Percentiles rank a stretch among this genome's conserved stretches.
Conservation (phyloP, 2,329 filamentous ascomycete genomes). For the Pyrenochaeta sp. region DNA sequence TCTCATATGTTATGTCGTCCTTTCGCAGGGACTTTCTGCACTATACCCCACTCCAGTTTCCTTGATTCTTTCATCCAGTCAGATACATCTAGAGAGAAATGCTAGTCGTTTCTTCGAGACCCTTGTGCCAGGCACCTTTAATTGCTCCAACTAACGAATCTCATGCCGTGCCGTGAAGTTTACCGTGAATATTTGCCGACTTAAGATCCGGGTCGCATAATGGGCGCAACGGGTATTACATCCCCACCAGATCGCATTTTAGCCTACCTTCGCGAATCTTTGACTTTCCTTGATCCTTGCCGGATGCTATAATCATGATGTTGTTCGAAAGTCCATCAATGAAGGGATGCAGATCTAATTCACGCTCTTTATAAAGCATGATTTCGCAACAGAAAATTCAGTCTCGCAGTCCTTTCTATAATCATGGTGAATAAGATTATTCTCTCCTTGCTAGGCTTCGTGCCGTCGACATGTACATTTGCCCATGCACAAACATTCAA, state of each 20-base stretch:
- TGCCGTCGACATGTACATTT: background rate
- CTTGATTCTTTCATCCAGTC: background rate
- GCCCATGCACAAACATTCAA: conserved; percentile 16
- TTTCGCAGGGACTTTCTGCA: too few species aligned
- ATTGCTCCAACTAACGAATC: background rate
- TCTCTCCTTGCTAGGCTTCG: conserved; percentile 6
- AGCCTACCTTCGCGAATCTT: background rate
- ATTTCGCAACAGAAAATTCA: background rate
- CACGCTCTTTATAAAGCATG: background rate
- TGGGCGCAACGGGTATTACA: background rate
- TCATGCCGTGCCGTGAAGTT: background rate
- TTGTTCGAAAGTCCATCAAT: too few species aligned
- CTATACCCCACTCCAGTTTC: background rate
- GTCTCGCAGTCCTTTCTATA: too few species aligned
- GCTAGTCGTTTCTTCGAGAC: background rate
- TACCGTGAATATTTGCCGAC: background rate
- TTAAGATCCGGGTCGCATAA: background rate
- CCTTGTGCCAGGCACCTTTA: background rate
- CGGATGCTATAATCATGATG: too few species aligned
- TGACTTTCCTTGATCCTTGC: too few species aligned
- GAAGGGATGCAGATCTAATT: too few species aligned
- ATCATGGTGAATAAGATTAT: conserved; percentile 6
- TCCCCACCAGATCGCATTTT: background rate
- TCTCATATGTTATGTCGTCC: too few species aligned
- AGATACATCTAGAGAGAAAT: background rate